Evolutionary conservation across 192 early-diverging fungal genomes (phyloP), one percentile per base, ranked within the genome.

Genomic region (Backusella morwellensis): DNA sequence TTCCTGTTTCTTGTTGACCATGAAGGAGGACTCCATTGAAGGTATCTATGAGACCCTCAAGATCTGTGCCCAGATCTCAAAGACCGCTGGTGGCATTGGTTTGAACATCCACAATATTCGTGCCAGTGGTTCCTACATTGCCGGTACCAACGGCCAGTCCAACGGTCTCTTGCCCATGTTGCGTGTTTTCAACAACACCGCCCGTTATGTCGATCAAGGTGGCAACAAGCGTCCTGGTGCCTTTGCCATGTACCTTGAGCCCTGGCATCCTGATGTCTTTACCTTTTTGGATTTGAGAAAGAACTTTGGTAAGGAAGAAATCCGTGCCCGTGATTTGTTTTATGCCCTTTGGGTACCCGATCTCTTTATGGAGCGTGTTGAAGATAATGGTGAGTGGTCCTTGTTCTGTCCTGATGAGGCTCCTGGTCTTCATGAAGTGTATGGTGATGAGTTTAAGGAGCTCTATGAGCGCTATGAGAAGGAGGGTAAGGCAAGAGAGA

Each of bases 151-250:
- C 82, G 98, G 98, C 73, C 88, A 92, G 73, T 98, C 98, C 29
- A 98, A 98, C 79, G 98, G 98, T 6, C 87, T 99, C 41, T 88
- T 99, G 35, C 98, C 98, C 6, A 98, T 99, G 97, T 88, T 99
- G 75, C 94, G 97, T 68, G 98, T 99, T 11, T 99, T 91, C 80
- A 98, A 99, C 88, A 97, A 97, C 86, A 99, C 98, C 4, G 97
- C 98, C 14, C 91, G 98, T 40, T 99, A 98, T 83, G 97, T 99
- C n/a, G 96, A 98, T 86, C 98, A 99, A 86, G 98, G 98, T 70
- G 98, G 97, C 40, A 98, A 98, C 89, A 99, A 98, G 89, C 93
- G 97, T 35, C 96, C 96, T 1, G 97, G 98, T 17, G 96, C 96
- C 5, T 98, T 99, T 90, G 98, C 98, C 72, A 92, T 99, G 80